Evolutionary conservation across 164 flowering plant species (phyloP), one percentile per base, ranked within the genome.

Genomic region (Aristolochia californica): DNA sequence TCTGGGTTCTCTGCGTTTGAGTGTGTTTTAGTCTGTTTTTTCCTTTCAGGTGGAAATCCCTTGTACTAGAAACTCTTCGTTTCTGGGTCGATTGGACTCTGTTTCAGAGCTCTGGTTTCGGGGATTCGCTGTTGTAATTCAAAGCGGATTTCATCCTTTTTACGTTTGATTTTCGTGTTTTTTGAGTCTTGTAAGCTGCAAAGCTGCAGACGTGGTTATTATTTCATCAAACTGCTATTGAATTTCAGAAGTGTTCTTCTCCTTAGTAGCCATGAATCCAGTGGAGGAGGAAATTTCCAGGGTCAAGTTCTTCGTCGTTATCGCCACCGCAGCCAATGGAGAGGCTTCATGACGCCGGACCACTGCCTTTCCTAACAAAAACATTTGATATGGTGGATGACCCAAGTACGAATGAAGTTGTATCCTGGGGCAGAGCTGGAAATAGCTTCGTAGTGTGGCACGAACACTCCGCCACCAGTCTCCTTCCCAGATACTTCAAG

Each of bases 401-500:
- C 59, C 68, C 69, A 14, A 68, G 51, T 58, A 80, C 87, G 3
- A 67, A 82, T 57, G 62, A 70, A 25, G 62, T 84, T 14, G 73
- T 88, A 30, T 83, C 93, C 43, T 88, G 96, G 96, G 78, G 87
- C 65, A 63, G 53, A 64, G 78, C 70, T 14, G 70, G 72, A 56
- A 81, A 82, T 48, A 83, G 93, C 71, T 88, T 88, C 67, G 61
- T 88, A 44, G 84, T 88, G 0, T 82, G 85, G 96, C 85, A 85
- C 75, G 84, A 80, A 7, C 74, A 75, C 48, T 82, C 84, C 66
- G 71, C 96, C 64, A 67, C 61, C 59, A 72, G 53, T 62, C 76
- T 83, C 45, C 81, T 88, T 18, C 96, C 96, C 15, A 80, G 69
- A 65, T 78, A 69, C 73, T 88, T 88, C 81, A 88, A 88, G 76